phyloP scores from a whole-genome alignment of 305 asterid genomes.

The Andrographis paniculata region DNA sequence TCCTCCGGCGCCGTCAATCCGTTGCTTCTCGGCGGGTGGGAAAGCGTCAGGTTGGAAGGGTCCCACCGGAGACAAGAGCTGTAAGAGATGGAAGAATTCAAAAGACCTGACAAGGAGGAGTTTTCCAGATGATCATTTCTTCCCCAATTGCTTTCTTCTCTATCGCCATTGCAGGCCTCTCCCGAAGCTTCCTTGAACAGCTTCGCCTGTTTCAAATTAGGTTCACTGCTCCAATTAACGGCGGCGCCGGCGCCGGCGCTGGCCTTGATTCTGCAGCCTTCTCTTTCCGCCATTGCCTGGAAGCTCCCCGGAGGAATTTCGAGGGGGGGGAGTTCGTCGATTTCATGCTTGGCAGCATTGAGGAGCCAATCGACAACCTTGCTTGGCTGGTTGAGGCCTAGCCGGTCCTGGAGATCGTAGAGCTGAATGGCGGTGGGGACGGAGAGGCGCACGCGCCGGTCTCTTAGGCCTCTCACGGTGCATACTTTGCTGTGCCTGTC shows the following conservation, averaged over 20 bases:
- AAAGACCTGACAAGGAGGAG: constrained; percentile 18
- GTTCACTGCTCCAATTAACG: constrained; percentile 16
- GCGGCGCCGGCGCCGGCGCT: neutral
- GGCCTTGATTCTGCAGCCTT: constrained; percentile 23
- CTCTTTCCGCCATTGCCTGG: constrained; percentile 26
- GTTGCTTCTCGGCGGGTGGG: constrained; percentile 40
- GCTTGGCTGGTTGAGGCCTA: constrained; percentile 78
- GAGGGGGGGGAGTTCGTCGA: constrained; percentile 63
- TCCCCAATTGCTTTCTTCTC: constrained; percentile 23
- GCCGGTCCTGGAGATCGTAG: constrained; percentile 76
- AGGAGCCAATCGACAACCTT: constrained; percentile 87
- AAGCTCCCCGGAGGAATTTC: constrained; percentile 46
- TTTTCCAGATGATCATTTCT: constrained; percentile 18
- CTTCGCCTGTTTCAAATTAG: constrained; percentile 16
- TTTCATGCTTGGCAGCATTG: constrained; percentile 60
- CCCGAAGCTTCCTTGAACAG: constrained; percentile 18
- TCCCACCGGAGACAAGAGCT: constrained; percentile 51
- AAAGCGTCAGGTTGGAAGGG: constrained; percentile 47
- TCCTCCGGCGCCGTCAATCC: constrained; percentile 27
- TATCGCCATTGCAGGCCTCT: constrained; percentile 7
- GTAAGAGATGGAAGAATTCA: constrained; percentile 20
- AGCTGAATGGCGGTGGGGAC: constrained; percentile 82
- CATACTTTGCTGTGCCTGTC: constrained; percentile 86
- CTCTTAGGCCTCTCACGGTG: constrained; percentile 66
- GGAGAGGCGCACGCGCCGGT: constrained; percentile 76